These are phyloP conservation scores for Hypoxylon sp. DNA, from an alignment of 2,329 filamentous ascomycete genomes.

Conservation along the genomic window DNA sequence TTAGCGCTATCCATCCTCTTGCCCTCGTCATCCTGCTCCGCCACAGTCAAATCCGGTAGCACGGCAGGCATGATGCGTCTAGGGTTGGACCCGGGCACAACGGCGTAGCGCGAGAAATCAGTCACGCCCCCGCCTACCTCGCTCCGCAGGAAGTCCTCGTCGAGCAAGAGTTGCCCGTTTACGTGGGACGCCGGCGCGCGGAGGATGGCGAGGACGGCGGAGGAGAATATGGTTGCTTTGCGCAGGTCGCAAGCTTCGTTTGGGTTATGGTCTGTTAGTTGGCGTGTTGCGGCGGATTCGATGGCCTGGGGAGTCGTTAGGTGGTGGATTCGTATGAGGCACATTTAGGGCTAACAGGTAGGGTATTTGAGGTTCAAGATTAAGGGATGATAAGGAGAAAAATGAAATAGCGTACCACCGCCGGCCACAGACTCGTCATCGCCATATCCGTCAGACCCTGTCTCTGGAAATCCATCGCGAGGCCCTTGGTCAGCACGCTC, in stretches of 20 bases:
- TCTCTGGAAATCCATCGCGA: conserved; percentile 84
- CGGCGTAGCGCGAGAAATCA: conserved; percentile 79
- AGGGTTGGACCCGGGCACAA: conserved; percentile 64
- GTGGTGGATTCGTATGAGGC: background rate
- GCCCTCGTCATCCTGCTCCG: conserved; percentile 85
- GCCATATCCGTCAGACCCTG: conserved; percentile 77
- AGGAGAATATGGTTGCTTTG: conserved; percentile 80
- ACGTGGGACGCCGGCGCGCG: conserved; percentile 69
- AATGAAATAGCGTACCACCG: conserved; percentile 66
- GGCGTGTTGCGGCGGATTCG: conserved; percentile 79
- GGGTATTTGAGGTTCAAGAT: too few relatives aligned
- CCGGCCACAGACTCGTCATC: conserved; percentile 86
- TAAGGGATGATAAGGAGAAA: background rate
- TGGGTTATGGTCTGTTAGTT: conserved; percentile 61
- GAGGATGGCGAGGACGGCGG: conserved; percentile 81
- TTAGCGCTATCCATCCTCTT: conserved; percentile 74
- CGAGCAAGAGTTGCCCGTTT: conserved; percentile 79
- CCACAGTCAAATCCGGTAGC: conserved; percentile 78
- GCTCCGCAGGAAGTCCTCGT: conserved; percentile 82
- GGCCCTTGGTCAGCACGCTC: conserved; percentile 83
- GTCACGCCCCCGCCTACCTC: conserved; percentile 67
- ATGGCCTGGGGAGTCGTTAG: conserved; percentile 63
- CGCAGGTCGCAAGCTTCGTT: conserved; percentile 70
- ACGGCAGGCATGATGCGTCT: conserved; percentile 81
- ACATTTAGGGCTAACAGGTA: background rate